Conservation (phyloP, 768 basidiomycete genomes). For the Daedalea quercina region DNA sequence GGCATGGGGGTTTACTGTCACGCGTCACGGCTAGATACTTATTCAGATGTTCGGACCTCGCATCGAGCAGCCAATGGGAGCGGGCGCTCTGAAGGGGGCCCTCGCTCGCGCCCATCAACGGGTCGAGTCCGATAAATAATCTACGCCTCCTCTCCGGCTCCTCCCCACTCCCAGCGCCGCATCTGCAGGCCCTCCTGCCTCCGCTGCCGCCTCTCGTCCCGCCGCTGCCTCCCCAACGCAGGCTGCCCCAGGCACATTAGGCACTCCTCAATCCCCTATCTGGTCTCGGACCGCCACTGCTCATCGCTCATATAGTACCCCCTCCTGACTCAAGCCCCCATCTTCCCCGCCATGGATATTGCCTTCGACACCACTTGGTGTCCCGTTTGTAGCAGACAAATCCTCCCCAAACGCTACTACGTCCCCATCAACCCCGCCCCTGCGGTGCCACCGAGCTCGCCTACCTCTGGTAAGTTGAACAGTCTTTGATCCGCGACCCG, state of each 20-base stretch:
- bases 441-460: slow-evolving; percentile 34
- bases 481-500: background rate
- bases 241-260: background rate
- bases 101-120: background rate
- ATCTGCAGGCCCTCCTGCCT: background rate
- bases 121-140: slow-evolving; percentile 1
- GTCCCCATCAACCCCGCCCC: slow-evolving; percentile 37
- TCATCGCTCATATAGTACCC: background rate
- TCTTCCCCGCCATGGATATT: slow-evolving; percentile 20
- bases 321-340: slow-evolving; percentile 12
- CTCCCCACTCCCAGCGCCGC: slow-evolving; percentile 2
- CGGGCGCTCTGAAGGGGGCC: background rate
- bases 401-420: slow-evolving; percentile 67
- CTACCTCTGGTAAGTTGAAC: slow-evolving; percentile 32
- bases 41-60: background rate
- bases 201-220: background rate
- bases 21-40: background rate
- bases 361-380: slow-evolving; percentile 69
- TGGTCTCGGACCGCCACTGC: background rate
- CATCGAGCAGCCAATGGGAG: background rate
- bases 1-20: too few relatives aligned
- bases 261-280: background rate
- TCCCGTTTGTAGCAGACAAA: slow-evolving; percentile 71
- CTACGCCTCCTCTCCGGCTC: background rate
- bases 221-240: background rate